A percentile compares a stretch with the other conserved stretches of the same genome.
These are phyloP conservation scores for Boletus barrowsii DNA, from an alignment of 768 basidiomycete species.

Conservation along the genomic window DNA sequence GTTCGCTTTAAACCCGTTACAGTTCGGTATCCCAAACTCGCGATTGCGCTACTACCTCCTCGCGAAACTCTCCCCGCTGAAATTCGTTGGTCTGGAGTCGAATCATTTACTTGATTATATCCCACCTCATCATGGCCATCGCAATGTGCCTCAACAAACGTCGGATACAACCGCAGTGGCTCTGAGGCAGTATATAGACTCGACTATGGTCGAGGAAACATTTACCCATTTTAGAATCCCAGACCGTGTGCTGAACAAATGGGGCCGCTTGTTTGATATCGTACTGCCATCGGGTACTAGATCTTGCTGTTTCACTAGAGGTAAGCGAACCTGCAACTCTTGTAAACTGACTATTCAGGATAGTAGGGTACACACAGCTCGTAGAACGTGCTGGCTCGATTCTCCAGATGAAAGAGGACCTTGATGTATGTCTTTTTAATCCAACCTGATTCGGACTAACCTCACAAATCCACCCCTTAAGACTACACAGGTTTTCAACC, in stretches of 20 bases:
- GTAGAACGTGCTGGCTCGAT: constrained; percentile 79
- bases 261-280: constrained; percentile 81
- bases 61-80: constrained; percentile 48
- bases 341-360: not conserved
- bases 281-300: constrained; percentile 58
- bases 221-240: constrained; percentile 42
- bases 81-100: constrained; percentile 32
- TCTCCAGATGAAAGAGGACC: constrained; percentile 62
- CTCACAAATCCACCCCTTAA: constrained; percentile 25
- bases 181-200: not conserved
- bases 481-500: constrained; percentile 60
- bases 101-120: constrained; percentile 38
- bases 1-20: constrained; percentile 68
- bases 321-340: constrained; percentile 32
- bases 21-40: constrained; percentile 81
- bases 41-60: constrained; percentile 78
- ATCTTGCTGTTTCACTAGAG: constrained; percentile 81
- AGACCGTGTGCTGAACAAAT: constrained; percentile 63
- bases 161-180: not conserved
- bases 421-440: constrained; percentile 48
- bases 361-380: constrained; percentile 68
- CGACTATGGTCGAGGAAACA: constrained; percentile 7
- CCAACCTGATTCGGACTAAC: not conserved
- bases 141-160: not conserved
- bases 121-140: constrained; percentile 20